phyloP scores from a whole-genome alignment of 2,329 filamentous ascomycete genomes.

The Cercospora sesami region DNA sequence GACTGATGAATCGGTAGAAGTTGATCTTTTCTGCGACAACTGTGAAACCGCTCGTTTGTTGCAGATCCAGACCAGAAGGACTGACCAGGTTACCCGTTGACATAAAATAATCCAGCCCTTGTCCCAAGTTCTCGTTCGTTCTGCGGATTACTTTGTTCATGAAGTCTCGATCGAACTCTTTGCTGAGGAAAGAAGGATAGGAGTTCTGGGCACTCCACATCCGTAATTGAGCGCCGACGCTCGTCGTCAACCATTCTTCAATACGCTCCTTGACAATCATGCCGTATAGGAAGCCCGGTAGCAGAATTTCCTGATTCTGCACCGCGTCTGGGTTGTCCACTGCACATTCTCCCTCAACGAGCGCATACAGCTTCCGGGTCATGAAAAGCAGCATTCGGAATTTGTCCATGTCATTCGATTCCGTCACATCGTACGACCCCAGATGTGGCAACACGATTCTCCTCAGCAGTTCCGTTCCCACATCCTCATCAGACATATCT shows the following conservation, averaged over 20 bases:
- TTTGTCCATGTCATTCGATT: conserved; percentile 84
- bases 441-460: conserved; percentile 90
- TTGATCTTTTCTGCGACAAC: conserved; percentile 99
- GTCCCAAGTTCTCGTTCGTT: conserved; percentile 85
- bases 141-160: conserved; percentile 72
- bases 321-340: conserved; percentile 96
- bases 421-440: conserved; percentile 79
- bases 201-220: conserved; percentile 58
- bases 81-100: conserved; percentile 93
- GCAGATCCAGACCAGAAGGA: conserved; percentile 86
- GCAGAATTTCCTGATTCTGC: conserved; percentile 90
- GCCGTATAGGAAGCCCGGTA: conserved; percentile 90
- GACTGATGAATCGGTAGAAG: conserved; percentile 96
- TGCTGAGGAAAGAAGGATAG: conserved; percentile 66
- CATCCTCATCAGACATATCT: conserved; percentile 82
- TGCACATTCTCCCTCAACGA: conserved; percentile 88
- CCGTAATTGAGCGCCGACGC: conserved; percentile 44
- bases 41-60: conserved; percentile 91
- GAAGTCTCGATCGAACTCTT: conserved; percentile 78
- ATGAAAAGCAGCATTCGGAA: conserved; percentile 93
- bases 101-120: conserved; percentile 88
- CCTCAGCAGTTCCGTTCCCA: conserved; percentile 85
- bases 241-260: conserved; percentile 79
- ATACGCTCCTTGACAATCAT: conserved; percentile 94
- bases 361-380: conserved; percentile 89